phyloP scores from a whole-genome alignment of 768 basidiomycete genomes.

The Russula ochroleuca region DNA sequence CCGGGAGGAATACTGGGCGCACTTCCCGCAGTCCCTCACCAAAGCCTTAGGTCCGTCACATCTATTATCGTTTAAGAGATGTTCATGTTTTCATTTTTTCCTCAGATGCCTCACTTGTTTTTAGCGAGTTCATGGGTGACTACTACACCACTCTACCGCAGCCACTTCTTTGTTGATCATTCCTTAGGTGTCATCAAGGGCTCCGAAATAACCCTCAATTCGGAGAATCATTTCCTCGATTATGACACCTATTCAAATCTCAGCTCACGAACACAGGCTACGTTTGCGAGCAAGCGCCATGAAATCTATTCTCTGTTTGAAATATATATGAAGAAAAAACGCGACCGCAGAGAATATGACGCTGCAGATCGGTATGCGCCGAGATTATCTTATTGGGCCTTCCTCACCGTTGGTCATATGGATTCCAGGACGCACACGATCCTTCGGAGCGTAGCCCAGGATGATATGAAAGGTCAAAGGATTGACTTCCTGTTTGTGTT shows the following conservation, averaged over 20 bases:
- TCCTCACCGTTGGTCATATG: background rate
- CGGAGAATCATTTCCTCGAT: constrained; percentile 17
- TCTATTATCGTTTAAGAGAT: background rate
- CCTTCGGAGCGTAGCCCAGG: constrained; percentile 8
- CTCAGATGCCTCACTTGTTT: constrained; percentile 59
- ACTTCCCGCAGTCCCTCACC: constrained; percentile 49
- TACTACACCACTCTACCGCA: too few relatives aligned
- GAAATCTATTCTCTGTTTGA: constrained; percentile 49
- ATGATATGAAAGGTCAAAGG: constrained; percentile 14
- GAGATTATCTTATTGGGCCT: background rate
- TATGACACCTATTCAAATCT: constrained; percentile 31
- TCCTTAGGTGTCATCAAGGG: constrained; percentile 57
- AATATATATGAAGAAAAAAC: constrained; percentile 48
- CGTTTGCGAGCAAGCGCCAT: constrained; percentile 52
- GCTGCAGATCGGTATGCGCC: constrained; percentile 53
- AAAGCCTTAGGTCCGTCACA: constrained; percentile 53
- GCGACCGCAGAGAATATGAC: constrained; percentile 45
- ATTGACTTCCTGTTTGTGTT: constrained; percentile 12
- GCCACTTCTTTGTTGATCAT: background rate
- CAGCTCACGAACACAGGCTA: constrained; percentile 49
- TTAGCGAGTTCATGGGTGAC: constrained; percentile 60
- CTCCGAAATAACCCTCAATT: constrained; percentile 48
- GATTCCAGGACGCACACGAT: constrained; percentile 20
- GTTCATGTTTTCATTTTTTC: constrained; percentile 4
- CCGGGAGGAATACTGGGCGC: constrained; percentile 53